Base-by-base conservation (phyloP, 2,329 filamentous ascomycete species). In the Monosporascus cannonballus region DNA sequence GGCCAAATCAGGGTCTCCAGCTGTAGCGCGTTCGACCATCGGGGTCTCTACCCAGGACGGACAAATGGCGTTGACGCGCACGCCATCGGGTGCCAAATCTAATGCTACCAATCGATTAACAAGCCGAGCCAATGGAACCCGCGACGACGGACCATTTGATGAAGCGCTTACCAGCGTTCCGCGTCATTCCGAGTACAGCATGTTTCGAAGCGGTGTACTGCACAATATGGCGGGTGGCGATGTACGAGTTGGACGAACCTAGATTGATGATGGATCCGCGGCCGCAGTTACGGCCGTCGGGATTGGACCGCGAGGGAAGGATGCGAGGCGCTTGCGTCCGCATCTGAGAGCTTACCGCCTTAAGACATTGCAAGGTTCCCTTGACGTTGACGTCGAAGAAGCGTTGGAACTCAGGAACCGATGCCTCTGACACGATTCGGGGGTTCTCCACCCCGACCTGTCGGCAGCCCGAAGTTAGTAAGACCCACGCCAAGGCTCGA, bases 31-130 rank as follows among this genome's bases (percentile, higher is more conserved):
- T 7, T 59, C 51, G 3, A 67, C 50, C 64, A 68, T 67, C 3
- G 62, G 63, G 0, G 67, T 69, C 9, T 67, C 59, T 4, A 62
- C 59, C 61, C 63, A 69, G 1, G 61, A 55, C 1, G 68, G 67
- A 39, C 65, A 68, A 7, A 70, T 55, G 7, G 61, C 55, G 49
- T 70, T 71, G 38, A 69, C 61, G 2, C 67, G 59, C 30, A 69
- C 68, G 1, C 52, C 54, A 24, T 67, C 22, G 3, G 49, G 14
- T 1, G 59, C 62, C 38, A 61, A 60, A 27, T 68, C 63, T 6
- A 68, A 51, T 14, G 64, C 67, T 61, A 37, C 18, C 6, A 6
- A 25, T 25, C 24, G 24, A 25, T 25, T 25, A 25, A 7, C 24
- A 25, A 25, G 24, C 24, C 24, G 24, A 7, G 24, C 24, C 24